Percentiles rank a stretch among this genome's conserved stretches.
phyloP scores from a whole-genome alignment of 805 yeast genomes.

The Millerozyma miso region DNA sequence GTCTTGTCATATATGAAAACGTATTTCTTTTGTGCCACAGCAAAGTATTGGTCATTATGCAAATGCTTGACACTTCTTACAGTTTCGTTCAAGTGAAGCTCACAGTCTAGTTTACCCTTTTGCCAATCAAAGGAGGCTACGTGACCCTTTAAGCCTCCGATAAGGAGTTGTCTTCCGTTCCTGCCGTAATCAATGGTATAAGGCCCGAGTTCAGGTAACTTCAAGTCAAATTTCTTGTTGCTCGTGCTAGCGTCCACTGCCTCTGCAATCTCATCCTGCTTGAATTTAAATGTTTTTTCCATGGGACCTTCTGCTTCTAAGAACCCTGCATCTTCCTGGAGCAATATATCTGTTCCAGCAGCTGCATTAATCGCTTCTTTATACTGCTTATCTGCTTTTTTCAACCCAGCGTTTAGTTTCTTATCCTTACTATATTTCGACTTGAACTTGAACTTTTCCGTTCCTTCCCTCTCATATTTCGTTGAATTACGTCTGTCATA shows the following conservation, averaged over 20 bases:
- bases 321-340: constrained; percentile 81
- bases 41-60: constrained; percentile 90
- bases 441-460: constrained; percentile 11
- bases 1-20: constrained; percentile 87
- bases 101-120: constrained; percentile 75
- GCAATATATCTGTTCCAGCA: constrained; percentile 77
- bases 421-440: constrained; percentile 48
- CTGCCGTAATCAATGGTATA: constrained; percentile 76
- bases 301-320: constrained; percentile 86
- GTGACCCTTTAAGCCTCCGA: constrained; percentile 92
- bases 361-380: constrained; percentile 79
- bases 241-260: constrained; percentile 77
- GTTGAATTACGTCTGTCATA: constrained; percentile 17
- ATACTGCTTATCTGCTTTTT: constrained; percentile 65
- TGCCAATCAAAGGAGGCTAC: constrained; percentile 96
- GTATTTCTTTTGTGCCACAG: constrained; percentile 95
- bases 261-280: constrained; percentile 70
- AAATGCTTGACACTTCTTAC: constrained; percentile 85
- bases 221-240: constrained; percentile 69
- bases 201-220: constrained; percentile 79
- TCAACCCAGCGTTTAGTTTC: constrained; percentile 61
- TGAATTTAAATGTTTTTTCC: constrained; percentile 86
- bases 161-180: constrained; percentile 79
- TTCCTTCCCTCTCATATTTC: constrained; percentile 25
- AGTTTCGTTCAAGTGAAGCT: constrained; percentile 81